Evolutionary conservation across 805 yeast species (phyloP), one percentile per base, ranked within the genome.

Genomic region (Yarrowia keelungensis): DNA sequence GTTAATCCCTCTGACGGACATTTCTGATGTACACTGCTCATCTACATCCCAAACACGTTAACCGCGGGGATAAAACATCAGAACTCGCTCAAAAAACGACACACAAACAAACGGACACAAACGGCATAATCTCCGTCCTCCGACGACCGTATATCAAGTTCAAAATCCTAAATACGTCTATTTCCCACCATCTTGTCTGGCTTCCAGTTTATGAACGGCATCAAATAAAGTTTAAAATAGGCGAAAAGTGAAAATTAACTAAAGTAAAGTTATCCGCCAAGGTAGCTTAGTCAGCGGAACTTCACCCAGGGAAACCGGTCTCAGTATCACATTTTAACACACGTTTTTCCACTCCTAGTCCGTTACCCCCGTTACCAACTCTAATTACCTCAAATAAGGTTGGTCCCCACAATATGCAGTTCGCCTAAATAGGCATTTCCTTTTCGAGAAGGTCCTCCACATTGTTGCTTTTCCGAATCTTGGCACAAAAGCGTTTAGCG

Each of bases 381-480:
- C 32, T 36, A 51, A 10, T 51, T 51, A 51, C 11, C 38, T 43
- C 16, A 42, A 51, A 51, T 51, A 36, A 19, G 11, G 43, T 51
- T 51, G 16, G 58, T 51, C 58, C 58, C 58, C 58, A 51, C 58
- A 51, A 11, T 36, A 51, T 51, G 58, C 58, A 10, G 12, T 9
- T 11, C 26, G 15, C 43, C 43, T 3, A 5, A 36, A 36, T 36
- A 36, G 58, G 58, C 26, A 51, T 51, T 8, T 35, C 43, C 2
- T 11, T 51, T 38, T 16, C 8, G 14, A 43, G 32, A n/a, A 51
- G 58, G 58, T 38, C n/a, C 43, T 50, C 56, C 43, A 36, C 42
- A n/a, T 19, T 50, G 56, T n/a, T 50, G 42, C 26, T 49, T 32
- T 32, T 11, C 47, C 14, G 16, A 43, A 16, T 47, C 54, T 49